Percentiles rank a stretch among this genome's conserved stretches.
These are phyloP conservation scores for Xylaria digitata DNA, from an alignment of 2,329 filamentous ascomycete species.

Conservation along the genomic window DNA sequence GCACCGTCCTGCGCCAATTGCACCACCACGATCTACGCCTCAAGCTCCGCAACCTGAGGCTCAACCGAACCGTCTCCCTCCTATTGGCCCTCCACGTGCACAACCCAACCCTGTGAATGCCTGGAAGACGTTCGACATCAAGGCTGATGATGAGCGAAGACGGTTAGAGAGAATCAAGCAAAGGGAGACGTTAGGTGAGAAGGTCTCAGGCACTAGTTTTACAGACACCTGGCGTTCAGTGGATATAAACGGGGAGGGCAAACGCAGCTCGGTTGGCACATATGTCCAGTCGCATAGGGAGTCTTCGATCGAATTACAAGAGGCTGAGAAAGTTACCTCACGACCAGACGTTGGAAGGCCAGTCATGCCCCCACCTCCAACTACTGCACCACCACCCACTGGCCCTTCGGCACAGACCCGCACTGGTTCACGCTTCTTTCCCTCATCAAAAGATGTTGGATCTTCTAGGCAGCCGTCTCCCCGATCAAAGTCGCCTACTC, in stretches of 20 bases:
- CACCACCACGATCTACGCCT: conserved; percentile 48
- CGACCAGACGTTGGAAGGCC: conserved; percentile 39
- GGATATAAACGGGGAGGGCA: conserved; percentile 52
- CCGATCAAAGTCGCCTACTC: conserved; percentile 70
- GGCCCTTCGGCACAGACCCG: conserved; percentile 55
- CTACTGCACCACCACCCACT: conserved; percentile 32
- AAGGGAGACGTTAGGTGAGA: conserved; percentile 58
- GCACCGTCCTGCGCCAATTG: conserved; percentile 59
- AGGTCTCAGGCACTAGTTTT: conserved; percentile 58
- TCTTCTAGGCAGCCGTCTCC: conserved; percentile 52
- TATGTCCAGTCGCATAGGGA: conserved; percentile 36
- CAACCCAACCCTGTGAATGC: conserved; percentile 27
- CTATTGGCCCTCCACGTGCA: conserved; percentile 49
- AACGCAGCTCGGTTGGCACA: conserved; percentile 50
- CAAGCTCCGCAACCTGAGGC: conserved; percentile 40
- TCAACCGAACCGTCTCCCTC: conserved; percentile 43
- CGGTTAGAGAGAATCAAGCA: conserved; percentile 55
- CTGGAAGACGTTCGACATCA: conserved; percentile 45
- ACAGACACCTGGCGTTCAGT: conserved; percentile 66
- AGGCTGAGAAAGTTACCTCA: conserved; percentile 32
- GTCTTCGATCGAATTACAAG: conserved; percentile 26
- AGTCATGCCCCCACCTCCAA: conserved; percentile 24
- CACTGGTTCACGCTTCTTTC: conserved; percentile 72
- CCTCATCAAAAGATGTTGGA: conserved; percentile 61
- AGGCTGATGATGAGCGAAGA: conserved; percentile 59